Conservation (phyloP, 169 alveolate genomes). For the Neospora caninum region DNA sequence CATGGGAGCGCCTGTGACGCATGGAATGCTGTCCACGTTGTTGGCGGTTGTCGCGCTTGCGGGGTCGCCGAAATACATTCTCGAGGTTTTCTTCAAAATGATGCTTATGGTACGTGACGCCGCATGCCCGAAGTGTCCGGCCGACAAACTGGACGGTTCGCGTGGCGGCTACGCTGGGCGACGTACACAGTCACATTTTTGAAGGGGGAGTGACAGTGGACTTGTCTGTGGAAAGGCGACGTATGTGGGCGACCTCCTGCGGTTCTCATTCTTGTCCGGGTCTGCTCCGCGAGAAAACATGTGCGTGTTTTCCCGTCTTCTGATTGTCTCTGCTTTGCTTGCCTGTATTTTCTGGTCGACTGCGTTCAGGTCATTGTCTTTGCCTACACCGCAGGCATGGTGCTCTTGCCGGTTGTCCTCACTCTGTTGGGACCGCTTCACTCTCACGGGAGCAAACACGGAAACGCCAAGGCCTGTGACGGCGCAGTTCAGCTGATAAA, state of each 20-base stretch:
- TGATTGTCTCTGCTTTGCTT: not conserved
- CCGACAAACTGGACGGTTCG: not conserved
- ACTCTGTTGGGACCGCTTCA: slow-evolving; percentile 39
- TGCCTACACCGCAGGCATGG: slow-evolving; percentile 38
- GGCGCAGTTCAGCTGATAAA: not conserved
- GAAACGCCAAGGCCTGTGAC: not conserved
- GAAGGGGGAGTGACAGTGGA: not conserved
- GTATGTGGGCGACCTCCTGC: too few relatives aligned
- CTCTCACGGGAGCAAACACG: not conserved
- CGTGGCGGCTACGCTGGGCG: too few relatives aligned
- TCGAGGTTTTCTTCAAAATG: slow-evolving; percentile 79
- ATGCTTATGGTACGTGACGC: slow-evolving; percentile 72
- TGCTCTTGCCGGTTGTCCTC: slow-evolving; percentile 46
- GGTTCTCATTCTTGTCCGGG: too few relatives aligned
- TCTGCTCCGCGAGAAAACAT: too few relatives aligned
- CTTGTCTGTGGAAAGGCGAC: not conserved
- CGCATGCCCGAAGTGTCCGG: not conserved
- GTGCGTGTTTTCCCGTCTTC: not conserved
- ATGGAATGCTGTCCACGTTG: slow-evolving; percentile 80
- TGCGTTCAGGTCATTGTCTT: slow-evolving; percentile 31
- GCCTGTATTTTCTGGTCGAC: not conserved
- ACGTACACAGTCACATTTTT: not conserved
- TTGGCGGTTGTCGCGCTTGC: slow-evolving; percentile 76
- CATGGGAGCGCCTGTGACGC: slow-evolving; percentile 81
- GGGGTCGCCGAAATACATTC: slow-evolving; percentile 72